These are phyloP conservation scores for Escovopsis sp. DNA, from an alignment of 2,329 filamentous ascomycete species.

Conservation along the genomic window DNA sequence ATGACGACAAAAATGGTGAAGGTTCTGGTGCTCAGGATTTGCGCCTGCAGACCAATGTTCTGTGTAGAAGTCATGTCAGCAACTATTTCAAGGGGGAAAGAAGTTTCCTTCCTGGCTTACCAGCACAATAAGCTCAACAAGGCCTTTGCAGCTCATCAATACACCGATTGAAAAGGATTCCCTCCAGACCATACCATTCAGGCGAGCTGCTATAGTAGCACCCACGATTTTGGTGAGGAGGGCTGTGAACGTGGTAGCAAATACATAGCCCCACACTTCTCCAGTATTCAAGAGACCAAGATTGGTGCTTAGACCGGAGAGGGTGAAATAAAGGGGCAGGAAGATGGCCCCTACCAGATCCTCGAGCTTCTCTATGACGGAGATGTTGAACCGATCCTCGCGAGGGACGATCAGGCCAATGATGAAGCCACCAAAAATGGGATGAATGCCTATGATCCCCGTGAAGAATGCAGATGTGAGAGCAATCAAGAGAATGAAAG, in stretches of 20 bases:
- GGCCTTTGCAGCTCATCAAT: constrained; percentile 91
- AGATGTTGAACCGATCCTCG: constrained; percentile 79
- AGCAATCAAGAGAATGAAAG: constrained; percentile 65
- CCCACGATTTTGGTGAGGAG: constrained; percentile 77
- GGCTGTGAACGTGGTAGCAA: constrained; percentile 68
- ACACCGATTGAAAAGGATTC: constrained; percentile 80
- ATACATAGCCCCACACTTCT: constrained; percentile 77
- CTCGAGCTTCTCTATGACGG: constrained; percentile 85
- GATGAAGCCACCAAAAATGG: constrained; percentile 88
- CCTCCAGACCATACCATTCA: constrained; percentile 72
- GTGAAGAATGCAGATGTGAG: constrained; percentile 77
- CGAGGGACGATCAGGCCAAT: constrained; percentile 82
- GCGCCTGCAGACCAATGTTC: constrained; percentile 67
- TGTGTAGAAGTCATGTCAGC: constrained; percentile 13
- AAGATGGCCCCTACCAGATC: constrained; percentile 77
- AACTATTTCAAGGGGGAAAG: not conserved
- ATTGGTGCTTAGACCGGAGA: constrained; percentile 80
- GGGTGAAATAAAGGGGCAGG: constrained; percentile 81
- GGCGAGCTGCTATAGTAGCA: constrained; percentile 61
- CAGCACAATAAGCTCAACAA: constrained; percentile 89
- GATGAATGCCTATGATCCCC: constrained; percentile 76
- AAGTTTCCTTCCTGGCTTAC: constrained; percentile 31
- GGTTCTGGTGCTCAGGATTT: constrained; percentile 63
- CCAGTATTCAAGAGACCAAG: constrained; percentile 70
- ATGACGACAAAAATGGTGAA: constrained; percentile 95